Base-by-base conservation (phyloP, 2,329 filamentous ascomycete genomes). In the Ambrosiella cleistominuta region DNA sequence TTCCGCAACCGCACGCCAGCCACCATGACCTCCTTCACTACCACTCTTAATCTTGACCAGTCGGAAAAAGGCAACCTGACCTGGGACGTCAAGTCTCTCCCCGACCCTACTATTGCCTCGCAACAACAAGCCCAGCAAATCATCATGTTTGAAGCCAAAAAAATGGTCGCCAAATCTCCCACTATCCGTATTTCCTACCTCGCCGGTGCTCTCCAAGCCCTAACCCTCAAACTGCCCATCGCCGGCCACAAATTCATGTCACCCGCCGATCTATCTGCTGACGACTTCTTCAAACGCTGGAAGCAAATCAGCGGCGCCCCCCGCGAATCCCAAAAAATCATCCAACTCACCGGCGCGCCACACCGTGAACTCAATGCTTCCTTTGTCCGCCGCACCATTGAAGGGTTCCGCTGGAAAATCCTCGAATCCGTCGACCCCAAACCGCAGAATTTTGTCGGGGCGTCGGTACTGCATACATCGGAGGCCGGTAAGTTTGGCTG, bases 251-350 rank as follows among this genome's bases (percentile, higher is more conserved):
- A 96, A 68, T 98, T 95, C 67, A 96, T 97, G 89, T 90, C 96
- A 62, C 81, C 87, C 0, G 90, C 93, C 0, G 85, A 93, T 59
- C 75, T 98, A 44, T 80, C 80, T 6, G 82, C 85, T 0, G 93
- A 98, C 56, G 93, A 98, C 67, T 98, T 97, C 71, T 98, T 98
- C 79, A 96, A 94, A 75, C 79, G 94, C 56, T 98, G 93, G 93
- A 94, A 95, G 75, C 93, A 98, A 71, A 97, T 98, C 65, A 93
- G 93, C 11, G 88, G 86, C 4, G 81, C 81, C 1, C 84, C 90
- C 1, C 80, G 94, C 37, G 94, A 98, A 70, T 83, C 87, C 0
- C 93, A 98, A 68, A 79, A 79, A 53, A 88, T 97, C 38, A 94
- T 98, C 69, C 82, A 83, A 0, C 68, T 91, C 9, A 70, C 73